These are phyloP conservation scores for Colletotrichum sansevieriae DNA, from an alignment of 2,329 filamentous ascomycete genomes.

Conservation along the genomic window DNA sequence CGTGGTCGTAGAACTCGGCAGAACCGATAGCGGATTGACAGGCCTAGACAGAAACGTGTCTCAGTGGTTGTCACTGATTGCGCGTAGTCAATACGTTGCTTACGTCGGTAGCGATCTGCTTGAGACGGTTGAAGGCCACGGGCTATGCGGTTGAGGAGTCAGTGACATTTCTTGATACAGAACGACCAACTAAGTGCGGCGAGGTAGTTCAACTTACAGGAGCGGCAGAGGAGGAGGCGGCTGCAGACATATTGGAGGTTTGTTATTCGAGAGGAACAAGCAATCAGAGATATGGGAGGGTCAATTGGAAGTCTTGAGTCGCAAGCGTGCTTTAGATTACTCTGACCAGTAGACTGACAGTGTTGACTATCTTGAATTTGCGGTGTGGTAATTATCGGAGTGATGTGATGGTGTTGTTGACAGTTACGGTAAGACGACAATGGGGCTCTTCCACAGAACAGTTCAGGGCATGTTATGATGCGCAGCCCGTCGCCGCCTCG, in stretches of 20 bases:
- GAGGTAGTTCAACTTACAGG: conserved; percentile 24
- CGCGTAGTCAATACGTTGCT: conserved; percentile 48
- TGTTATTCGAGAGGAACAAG: background rate
- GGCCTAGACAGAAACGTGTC: conserved; percentile 66
- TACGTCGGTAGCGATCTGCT: conserved; percentile 89
- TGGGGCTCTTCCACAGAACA: conserved; percentile 33
- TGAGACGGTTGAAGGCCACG: conserved; percentile 80
- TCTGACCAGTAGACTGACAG: too few relatives aligned
- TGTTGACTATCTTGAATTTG: background rate
- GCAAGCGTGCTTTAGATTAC: background rate
- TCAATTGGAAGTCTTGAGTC: background rate
- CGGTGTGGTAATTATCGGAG: conserved; percentile 9
- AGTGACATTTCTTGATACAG: background rate
- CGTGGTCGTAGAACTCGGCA: conserved; percentile 87
- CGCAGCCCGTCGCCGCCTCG: conserved; percentile 27
- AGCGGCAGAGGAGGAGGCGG: conserved; percentile 22
- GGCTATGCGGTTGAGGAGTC: conserved; percentile 64
- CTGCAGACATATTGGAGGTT: conserved; percentile 27
- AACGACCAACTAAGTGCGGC: background rate
- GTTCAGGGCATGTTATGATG: conserved; percentile 35
- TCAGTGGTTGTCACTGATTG: conserved; percentile 38
- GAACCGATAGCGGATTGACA: conserved; percentile 82
- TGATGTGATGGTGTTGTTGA: conserved; percentile 34
- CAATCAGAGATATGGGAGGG: background rate
- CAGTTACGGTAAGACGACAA: conserved; percentile 21